Evolutionary conservation across 1,284 basidiomycete genomes (phyloP), one percentile per base, ranked within the genome.

Genomic region (Cryptococcus maquisensis): DNA sequence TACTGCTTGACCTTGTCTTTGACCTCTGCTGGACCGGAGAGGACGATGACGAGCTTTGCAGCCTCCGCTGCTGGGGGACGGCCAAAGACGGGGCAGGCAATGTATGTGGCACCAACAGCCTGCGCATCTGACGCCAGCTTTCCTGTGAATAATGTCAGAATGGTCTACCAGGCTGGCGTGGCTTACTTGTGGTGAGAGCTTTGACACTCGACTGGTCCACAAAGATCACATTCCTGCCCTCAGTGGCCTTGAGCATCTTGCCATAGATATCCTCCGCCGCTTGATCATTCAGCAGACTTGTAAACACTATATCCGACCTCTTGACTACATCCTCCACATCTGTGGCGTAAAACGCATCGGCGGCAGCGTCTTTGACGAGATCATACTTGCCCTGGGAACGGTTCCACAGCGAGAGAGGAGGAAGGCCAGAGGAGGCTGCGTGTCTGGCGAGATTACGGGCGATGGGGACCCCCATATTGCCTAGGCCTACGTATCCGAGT

Each of bases 71-170:
- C 55, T 18, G 66, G 61, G 3, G 70, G 70, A 28, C 62, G 63
- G 8, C 70, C 70, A 36, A 70, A 71, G 5, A 72, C 64, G 1
- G 67, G 62, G 1, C 56, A 65, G 18, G 68, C 57, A 48, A 72
- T 57, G 55, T 69, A 72, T 3, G 49, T 41, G 1, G 42, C 57
- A 9, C 65, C 67, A 1, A 50, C 53, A 5, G 50, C 42, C 48
- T 61, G 48, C 18, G 58, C 58, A 38, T 60, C 50, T 35, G 61
- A 61, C n/a, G 62, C 57, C 41, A 68, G 58, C 46, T 61, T 59
- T 15, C 52, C 68, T 69, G 26, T 7, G 2, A 15, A 8, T n/a
- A 10, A 42, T 13, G 41, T 40, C 38, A 24, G 16, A 37, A 16
- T 3, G 23, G 4, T 20, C 4, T 23, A 28, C 10, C 8, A 24